Evolutionary conservation across 1,284 basidiomycete genomes (phyloP).

Genomic region (Tilletiaria anomala): DNA sequence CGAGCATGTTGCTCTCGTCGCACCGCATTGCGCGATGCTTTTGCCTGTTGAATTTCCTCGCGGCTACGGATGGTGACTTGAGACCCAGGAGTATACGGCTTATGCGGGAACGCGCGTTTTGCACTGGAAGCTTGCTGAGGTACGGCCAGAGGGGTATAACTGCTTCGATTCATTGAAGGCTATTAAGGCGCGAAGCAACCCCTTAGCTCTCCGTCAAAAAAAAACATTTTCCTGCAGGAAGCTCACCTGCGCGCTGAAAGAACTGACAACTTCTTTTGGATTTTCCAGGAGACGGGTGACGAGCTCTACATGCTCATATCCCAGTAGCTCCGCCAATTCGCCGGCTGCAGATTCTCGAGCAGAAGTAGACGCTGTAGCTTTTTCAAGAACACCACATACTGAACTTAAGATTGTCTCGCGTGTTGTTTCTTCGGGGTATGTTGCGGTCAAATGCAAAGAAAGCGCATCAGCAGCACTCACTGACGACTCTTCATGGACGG

Average conservation of each 20-base stretch:
- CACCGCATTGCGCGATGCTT: constrained; percentile 11
- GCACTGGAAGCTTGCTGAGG: not conserved
- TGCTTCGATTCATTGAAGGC: not conserved
- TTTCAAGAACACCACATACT: too few species aligned
- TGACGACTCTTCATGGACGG: too few species aligned
- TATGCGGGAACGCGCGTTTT: not conserved
- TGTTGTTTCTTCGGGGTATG: too few species aligned
- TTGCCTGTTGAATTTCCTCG: constrained; percentile 28
- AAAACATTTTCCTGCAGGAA: not conserved
- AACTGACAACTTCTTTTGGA: not conserved
- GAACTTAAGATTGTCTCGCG: too few species aligned
- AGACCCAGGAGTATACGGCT: constrained; percentile 33
- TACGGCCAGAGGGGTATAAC: not conserved
- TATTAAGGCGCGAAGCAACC: not conserved
- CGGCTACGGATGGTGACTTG: constrained; percentile 33
- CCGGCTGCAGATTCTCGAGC: too few species aligned
- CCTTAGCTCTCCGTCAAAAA: not conserved
- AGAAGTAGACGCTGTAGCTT: too few species aligned
- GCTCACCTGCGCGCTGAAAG: not conserved
- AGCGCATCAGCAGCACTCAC: too few species aligned
- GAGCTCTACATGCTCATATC: constrained; percentile 64
- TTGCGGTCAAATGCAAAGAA: too few species aligned
- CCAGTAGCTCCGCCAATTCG: constrained; percentile 66
- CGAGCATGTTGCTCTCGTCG: constrained; percentile 7
- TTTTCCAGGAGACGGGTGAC: constrained; percentile 38